phyloP scores from a whole-genome alignment of 1,284 basidiomycete species.

The Puccinia polysora region DNA sequence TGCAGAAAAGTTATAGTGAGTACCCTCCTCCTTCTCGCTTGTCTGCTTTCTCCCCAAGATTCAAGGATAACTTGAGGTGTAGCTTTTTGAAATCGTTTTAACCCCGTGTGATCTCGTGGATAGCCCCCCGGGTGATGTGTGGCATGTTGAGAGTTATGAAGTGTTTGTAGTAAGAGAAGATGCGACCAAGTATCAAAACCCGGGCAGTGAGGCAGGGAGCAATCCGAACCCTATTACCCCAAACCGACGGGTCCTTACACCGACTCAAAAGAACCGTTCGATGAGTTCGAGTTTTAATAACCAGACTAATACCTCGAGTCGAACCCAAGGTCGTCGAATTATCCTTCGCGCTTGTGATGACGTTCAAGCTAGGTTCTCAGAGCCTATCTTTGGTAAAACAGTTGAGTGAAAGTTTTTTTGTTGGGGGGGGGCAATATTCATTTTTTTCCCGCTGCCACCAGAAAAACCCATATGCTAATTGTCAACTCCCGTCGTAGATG shows the following conservation, averaged over 20 bases:
- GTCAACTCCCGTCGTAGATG: conserved; percentile 23
- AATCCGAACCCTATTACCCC: not conserved
- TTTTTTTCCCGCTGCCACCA: not conserved
- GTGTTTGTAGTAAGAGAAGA: conserved; percentile 52
- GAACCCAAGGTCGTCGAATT: conserved; percentile 54
- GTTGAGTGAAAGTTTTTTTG: not conserved
- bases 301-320: not conserved
- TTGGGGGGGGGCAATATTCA: not conserved
- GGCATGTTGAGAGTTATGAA: conserved; percentile 53
- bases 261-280: not conserved
- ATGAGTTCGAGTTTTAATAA: not conserved
- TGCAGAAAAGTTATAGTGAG: conserved; percentile 55
- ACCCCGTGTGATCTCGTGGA: no score
- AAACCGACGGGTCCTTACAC: no score
- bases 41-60: conserved; percentile 22
- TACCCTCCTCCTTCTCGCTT: conserved; percentile 52
- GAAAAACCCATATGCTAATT: not conserved
- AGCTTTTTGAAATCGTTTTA: no score
- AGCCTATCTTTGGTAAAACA: conserved; percentile 53
- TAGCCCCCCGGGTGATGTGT: conserved; percentile 44
- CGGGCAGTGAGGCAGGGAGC: conserved; percentile 25
- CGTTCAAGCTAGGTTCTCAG: conserved; percentile 56
- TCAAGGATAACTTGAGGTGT: not conserved
- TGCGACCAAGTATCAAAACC: not conserved
- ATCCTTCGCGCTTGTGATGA: conserved; percentile 56